Evolutionary conservation across 352 stramenopile genomes (phyloP), one percentile per base, ranked within the genome.

Genomic region (Pseudoperonospora humuli): DNA sequence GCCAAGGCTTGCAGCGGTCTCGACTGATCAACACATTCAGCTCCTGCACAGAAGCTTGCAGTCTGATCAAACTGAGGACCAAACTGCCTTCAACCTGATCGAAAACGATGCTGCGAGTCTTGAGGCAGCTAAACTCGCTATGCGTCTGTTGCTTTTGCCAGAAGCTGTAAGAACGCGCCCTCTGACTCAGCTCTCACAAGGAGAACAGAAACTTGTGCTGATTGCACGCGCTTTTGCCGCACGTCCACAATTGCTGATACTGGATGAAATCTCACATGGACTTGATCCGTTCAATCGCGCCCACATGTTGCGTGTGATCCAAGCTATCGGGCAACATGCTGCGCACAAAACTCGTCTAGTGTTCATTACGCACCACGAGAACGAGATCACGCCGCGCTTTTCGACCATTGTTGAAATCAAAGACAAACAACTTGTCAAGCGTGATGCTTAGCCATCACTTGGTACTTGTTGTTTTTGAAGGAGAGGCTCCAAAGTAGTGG

Each of bases 251-350:
- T 56, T 97, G 9, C 57, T 96, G 10, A 74, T 97, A 31, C 49
- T 97, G 27, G 90, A 97, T 57, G 90, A 97, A 67, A 86, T 93
- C 32, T 93, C 76, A 5, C 88, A 97, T 58, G 90, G 86, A 1
- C 64, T 97, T 3, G 90, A 97, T 56, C 66, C 73, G 19, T 79
- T 83, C 21, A 84, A 95, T 44, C 82, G 86, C 7, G 57, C 67
- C 27, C 68, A 75, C 17, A 68, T 96, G 4, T 54, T 96, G 13
- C 64, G 50, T 13, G 59, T 96, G 2, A 53, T 96, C 1, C 67
- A 95, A 47, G 50, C 68, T 24, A 75, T 97, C 18, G 73, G 76
- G 18, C 78, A 71, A 28, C 43, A 74, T 23, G 57, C 67, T 2
- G 46, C 59, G 5, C 33, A 38, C 2, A 46, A 49, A 18, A 75